Evolutionary conservation across 2,329 filamentous ascomycete genomes (phyloP), one percentile per base, ranked within the genome.

Genomic region (Teratosphaeria gauchensis): DNA sequence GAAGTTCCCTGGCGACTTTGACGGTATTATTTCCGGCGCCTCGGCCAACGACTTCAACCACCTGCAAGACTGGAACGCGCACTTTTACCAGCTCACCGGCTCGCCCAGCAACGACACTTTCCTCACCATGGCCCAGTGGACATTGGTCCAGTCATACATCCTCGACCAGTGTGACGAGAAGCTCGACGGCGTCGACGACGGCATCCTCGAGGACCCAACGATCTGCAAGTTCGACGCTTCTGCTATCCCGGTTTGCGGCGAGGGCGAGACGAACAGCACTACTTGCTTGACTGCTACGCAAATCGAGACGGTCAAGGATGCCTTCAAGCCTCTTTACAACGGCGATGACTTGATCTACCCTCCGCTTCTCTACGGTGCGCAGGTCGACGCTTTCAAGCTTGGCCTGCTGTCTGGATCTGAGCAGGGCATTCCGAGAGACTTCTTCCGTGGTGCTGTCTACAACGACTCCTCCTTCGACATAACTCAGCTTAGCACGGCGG

Each of bases 371-470:
- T 78, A 77, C 4, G 79, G 79, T 19, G 72, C 73, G 11, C 76
- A 80, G 62, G 62, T 74, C 4, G 61, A 69, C 4, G 74, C 75
- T 2, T 70, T 73, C n/a, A 60, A 61, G 0, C 60, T 76, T 64
- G 64, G 68, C 6, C 62, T 77, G 7, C 74, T 78, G 55, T 71
- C 67, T 51, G 77, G 77, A 58, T 54, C 51, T 1, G 69, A 76
- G 1, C 79, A 78, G 63, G 61, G 65, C 1, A 78, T 77, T 61
- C 74, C 75, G 2, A 64, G 65, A 7, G 77, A 80, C 64, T 82
- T 77, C 78, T 79, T 78, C 70, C 72, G 71, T 42, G 80, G 79
- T 63, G 79, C 71, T 12, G 70, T 82, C 53, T 77, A 77, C 70
- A 76, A 77, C 61, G 69, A 78, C 63, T 68, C 73, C 1, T 66